phyloP scores from a whole-genome alignment of 2,329 filamentous ascomycete genomes.

The Diaporthe ampelina region DNA sequence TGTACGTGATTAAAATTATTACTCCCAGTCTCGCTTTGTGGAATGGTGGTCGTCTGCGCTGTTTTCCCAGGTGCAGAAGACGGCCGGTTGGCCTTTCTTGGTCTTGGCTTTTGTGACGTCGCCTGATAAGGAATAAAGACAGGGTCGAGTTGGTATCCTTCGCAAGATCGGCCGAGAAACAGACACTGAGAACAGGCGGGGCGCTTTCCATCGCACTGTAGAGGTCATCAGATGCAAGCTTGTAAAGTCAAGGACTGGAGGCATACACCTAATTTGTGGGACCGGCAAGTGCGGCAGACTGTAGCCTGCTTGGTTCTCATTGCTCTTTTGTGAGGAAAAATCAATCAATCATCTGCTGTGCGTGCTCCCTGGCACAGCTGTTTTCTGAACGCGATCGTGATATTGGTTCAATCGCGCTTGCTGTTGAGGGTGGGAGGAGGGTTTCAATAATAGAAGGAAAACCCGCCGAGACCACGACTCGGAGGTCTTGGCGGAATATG shows the following conservation, averaged over 20 bases:
- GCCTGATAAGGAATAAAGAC: slow-evolving; percentile 1
- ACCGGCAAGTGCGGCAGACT: neutral
- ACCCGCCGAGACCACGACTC: neutral
- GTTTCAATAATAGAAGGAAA: neutral
- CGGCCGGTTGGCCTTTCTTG: neutral
- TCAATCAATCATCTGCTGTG: neutral
- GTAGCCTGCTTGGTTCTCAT: slow-evolving; percentile 1
- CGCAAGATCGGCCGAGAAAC: neutral
- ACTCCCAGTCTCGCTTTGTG: neutral
- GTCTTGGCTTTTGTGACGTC: neutral
- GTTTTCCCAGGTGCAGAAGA: neutral
- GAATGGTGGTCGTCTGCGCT: neutral
- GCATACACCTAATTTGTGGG: slow-evolving; percentile 11
- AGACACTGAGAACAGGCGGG: slow-evolving; percentile 13
- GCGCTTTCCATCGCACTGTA: slow-evolving; percentile 14
- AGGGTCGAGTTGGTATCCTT: neutral
- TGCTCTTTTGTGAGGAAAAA: neutral
- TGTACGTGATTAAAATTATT: neutral
- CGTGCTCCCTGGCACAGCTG: neutral
- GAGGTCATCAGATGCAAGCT: neutral
- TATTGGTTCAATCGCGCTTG: neutral
- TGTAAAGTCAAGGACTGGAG: neutral
- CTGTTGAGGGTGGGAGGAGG: neutral
- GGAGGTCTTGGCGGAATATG: slow-evolving; percentile 22
- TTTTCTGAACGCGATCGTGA: neutral